phyloP scores from a whole-genome alignment of 306 rosid genomes.

The Dryas alaskensis region DNA sequence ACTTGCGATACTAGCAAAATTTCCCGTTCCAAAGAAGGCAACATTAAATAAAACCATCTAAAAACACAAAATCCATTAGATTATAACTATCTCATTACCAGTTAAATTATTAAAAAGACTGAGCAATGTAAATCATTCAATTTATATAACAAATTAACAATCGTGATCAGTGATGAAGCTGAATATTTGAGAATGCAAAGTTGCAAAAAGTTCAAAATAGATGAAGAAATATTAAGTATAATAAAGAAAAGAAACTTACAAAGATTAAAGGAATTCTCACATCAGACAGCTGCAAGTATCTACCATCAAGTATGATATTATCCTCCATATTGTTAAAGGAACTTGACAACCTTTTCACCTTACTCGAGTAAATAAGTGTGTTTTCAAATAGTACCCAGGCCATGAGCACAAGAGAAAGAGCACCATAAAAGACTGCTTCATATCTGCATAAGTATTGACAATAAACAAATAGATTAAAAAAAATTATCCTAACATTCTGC shows the following conservation, averaged over 20 bases:
- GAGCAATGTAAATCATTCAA: background rate
- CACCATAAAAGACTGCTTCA: conserved; percentile 84
- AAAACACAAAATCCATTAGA: conserved; percentile 18
- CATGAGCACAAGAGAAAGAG: conserved; percentile 75
- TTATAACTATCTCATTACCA: conserved; percentile 17
- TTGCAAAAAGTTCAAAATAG: conserved; percentile 10
- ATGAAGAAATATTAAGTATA: conserved; percentile 12
- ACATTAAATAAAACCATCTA: conserved; percentile 81
- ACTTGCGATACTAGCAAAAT: conserved; percentile 90
- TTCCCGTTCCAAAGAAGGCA: conserved; percentile 92
- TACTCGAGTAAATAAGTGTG: conserved; percentile 56
- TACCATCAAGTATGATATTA: conserved; percentile 41
- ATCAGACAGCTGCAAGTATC: conserved; percentile 80
- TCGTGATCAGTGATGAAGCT: too few species aligned
- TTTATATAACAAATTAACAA: background rate
- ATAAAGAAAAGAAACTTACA: conserved; percentile 52
- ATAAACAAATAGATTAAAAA: background rate
- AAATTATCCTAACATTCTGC: background rate
- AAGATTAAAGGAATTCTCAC: conserved; percentile 68
- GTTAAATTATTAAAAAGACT: background rate
- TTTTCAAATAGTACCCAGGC: conserved; percentile 90
- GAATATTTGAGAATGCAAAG: background rate
- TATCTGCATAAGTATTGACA: conserved; percentile 54
- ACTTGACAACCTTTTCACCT: conserved; percentile 40
- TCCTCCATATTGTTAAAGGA: conserved; percentile 37